Base-by-base conservation (phyloP, 1,284 basidiomycete species). In the Afroboletus lepidellus region DNA sequence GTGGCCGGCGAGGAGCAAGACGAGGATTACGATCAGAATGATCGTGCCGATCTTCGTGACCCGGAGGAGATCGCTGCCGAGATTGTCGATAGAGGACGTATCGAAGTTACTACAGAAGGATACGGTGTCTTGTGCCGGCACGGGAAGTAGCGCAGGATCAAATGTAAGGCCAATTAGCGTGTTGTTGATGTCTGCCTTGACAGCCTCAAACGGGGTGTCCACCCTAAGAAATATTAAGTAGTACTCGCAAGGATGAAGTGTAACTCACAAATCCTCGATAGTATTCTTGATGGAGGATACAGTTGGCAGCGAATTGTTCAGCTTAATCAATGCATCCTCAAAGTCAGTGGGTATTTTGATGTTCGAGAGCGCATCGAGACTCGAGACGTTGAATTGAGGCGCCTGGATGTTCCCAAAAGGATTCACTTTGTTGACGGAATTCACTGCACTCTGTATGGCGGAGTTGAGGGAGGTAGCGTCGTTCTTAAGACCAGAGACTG, bases 141-240 rank as follows among this genome's bases (percentile, higher is more conserved):
- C 78, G 7, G 92, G 88, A 18, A 95, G 77, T 6, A 83, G 70
- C 15, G 84, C 80, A 25, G 83, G 75, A 63, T 91, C 81, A 69
- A 93, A 88, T 21, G 72, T 73, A 32, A 91, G 75, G 15, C 79
- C 78, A n/a, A 77, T 65, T 57, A 95, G 88, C 0, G 92, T 94
- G 49, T 84, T 77, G 65, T 95, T 95, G 69, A 98, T 93, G 50
- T 94, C 90, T 56, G 80, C 74, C 69, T 92, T 94, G 46, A 97
- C 71, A 3, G 82, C 74, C 61, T 95, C 88, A 63, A 98, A 95
- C 0, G 94, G 94, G 0, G 79, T 84, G 60, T 91, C 85, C 61
- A 96, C 81, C 50, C 90, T 92, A 57, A 4, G 37, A 34, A 24
- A 30, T 16, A 43, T 68, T 44, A 69, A 57, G 48, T 46, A 49